Conservation (phyloP, 192 early-diverging fungal species). For the Coemansia erecta region DNA sequence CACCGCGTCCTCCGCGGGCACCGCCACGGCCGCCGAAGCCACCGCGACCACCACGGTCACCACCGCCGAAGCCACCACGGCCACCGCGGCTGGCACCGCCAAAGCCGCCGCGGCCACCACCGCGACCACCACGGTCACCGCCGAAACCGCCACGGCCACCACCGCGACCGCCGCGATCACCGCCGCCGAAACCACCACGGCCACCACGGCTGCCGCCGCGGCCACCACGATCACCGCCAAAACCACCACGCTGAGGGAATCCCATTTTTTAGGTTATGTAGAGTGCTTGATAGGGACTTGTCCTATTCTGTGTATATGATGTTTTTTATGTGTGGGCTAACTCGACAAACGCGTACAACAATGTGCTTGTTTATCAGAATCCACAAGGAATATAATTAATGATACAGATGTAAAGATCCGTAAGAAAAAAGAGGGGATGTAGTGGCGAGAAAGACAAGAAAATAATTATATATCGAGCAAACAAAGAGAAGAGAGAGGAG, state of each 20-base stretch:
- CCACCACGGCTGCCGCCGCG: too few species aligned
- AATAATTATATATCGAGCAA: too few species aligned
- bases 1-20: conserved; percentile 57
- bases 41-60: conserved; percentile 2
- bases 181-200: too few species aligned
- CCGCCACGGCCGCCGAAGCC: conserved; percentile 42
- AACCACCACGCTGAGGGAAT: conserved; percentile 47
- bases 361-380: too few species aligned
- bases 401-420: too few species aligned
- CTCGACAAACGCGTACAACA: too few species aligned
- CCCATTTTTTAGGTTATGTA: conserved; percentile 32
- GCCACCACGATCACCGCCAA: conserved; percentile 43
- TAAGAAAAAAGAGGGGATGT: too few species aligned
- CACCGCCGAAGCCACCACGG: conserved; percentile 11
- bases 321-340: neutral
- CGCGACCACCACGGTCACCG: conserved; percentile 20
- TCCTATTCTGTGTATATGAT: neutral
- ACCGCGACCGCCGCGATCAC: conserved; percentile 46
- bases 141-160: conserved; percentile 44
- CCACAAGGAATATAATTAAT: too few species aligned
- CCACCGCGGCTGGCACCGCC: conserved; percentile 6
- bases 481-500: too few species aligned
- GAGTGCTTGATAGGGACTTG: neutral
- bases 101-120: conserved; percentile 14
- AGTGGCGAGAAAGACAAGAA: too few species aligned